Evolutionary conservation across 257 asterid genomes (phyloP).

Genomic region (Parsonsia alboflavescens): DNA sequence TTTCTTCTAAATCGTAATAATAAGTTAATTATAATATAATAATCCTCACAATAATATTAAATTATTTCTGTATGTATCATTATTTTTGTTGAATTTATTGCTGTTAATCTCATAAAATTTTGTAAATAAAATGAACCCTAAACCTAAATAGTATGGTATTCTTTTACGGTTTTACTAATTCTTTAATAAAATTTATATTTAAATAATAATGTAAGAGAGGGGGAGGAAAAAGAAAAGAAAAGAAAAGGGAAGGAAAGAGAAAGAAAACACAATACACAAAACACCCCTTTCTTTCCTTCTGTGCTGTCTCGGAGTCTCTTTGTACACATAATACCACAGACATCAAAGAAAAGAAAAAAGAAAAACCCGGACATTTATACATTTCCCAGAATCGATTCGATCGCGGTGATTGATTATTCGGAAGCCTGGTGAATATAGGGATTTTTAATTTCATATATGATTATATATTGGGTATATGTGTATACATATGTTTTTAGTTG

Average conservation of each 20-base stretch:
- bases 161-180: too few relatives aligned
- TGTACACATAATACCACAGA: constrained; percentile 1
- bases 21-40: too few relatives aligned
- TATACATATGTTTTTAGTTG: background rate
- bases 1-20: too few relatives aligned
- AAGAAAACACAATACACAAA: constrained; percentile 11
- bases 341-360: background rate
- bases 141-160: too few relatives aligned
- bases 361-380: constrained; percentile 5
- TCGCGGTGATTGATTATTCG: constrained; percentile 34
- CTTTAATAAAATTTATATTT: too few relatives aligned
- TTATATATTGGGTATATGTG: background rate
- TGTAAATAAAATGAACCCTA: too few relatives aligned
- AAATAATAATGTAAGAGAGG: background rate
- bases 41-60: too few relatives aligned
- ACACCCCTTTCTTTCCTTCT: background rate
- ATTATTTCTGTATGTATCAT: too few relatives aligned
- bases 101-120: too few relatives aligned
- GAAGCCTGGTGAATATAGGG: background rate
- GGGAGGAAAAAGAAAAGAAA: background rate
- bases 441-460: constrained; percentile 1
- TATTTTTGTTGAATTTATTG: too few relatives aligned
- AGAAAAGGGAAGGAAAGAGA: background rate
- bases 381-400: constrained; percentile 45
- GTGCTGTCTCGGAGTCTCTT: constrained; percentile 3